Conservation (phyloP, 2,329 filamentous ascomycete species). For the Diaporthe sp. region DNA sequence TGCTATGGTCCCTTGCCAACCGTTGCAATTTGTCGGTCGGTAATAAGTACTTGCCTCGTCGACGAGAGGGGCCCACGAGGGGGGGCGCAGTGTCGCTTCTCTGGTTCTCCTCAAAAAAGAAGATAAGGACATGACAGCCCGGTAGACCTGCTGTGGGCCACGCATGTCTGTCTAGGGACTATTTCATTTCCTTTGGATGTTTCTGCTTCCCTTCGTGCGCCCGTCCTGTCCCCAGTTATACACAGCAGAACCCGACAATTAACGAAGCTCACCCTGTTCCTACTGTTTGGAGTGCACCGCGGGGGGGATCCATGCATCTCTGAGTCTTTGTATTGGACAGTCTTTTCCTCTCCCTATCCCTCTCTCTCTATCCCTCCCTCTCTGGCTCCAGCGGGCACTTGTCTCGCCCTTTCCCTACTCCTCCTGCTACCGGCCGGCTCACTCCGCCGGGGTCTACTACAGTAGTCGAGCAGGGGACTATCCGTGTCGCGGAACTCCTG, state of each 20-base stretch:
- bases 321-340: slow-evolving; percentile 34
- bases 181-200: slow-evolving; percentile 29
- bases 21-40: slow-evolving; percentile 32
- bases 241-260: slow-evolving; percentile 20
- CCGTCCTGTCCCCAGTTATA: slow-evolving; percentile 28
- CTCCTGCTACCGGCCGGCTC: slow-evolving; percentile 35
- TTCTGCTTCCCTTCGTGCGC: slow-evolving; percentile 29
- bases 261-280: slow-evolving; percentile 23
- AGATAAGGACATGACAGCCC: slow-evolving; percentile 30
- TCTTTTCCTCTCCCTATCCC: neutral
- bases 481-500: slow-evolving; percentile 37
- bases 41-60: slow-evolving; percentile 12
- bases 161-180: slow-evolving; percentile 27
- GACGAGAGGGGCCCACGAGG: neutral
- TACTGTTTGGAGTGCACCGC: slow-evolving; percentile 28
- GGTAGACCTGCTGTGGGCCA: slow-evolving; percentile 16
- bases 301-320: slow-evolving; percentile 36
- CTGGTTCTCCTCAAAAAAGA: slow-evolving; percentile 8
- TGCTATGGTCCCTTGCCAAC: slow-evolving; percentile 24
- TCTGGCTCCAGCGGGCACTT: slow-evolving; percentile 12
- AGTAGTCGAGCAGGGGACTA: slow-evolving; percentile 37
- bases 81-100: slow-evolving; percentile 2
- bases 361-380: neutral
- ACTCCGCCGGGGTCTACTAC: slow-evolving; percentile 30
- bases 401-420: slow-evolving; percentile 16